Conservation (phyloP, 305 asterid species). For the Rubia balearica region DNA sequence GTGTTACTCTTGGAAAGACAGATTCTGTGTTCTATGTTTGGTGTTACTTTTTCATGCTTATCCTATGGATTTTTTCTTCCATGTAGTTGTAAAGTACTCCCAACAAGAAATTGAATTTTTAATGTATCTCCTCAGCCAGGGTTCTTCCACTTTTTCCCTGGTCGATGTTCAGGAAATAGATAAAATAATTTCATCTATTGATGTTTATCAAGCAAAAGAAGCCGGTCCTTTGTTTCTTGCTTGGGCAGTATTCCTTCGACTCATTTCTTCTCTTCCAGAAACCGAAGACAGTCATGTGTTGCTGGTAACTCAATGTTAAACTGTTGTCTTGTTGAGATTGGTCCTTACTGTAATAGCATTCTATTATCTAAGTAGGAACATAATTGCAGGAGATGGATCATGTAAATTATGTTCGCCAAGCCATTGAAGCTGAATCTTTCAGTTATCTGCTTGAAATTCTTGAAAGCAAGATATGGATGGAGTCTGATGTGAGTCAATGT, state of each 20-base stretch:
- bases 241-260: slow-evolving; percentile 95
- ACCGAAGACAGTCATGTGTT: slow-evolving; percentile 52
- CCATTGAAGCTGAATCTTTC: slow-evolving; percentile 75
- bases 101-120: slow-evolving; percentile 21
- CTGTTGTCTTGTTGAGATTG: slow-evolving; percentile 16
- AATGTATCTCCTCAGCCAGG: slow-evolving; percentile 60
- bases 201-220: slow-evolving; percentile 62
- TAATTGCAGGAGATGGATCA: slow-evolving; percentile 78
- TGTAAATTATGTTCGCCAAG: slow-evolving; percentile 79
- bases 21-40: neutral
- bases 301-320: slow-evolving; percentile 42
- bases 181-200: slow-evolving; percentile 42
- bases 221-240: slow-evolving; percentile 83
- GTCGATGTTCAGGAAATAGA: slow-evolving; percentile 76
- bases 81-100: neutral
- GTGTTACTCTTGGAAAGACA: slow-evolving; percentile 1
- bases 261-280: slow-evolving; percentile 75
- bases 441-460: slow-evolving; percentile 71
- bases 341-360: slow-evolving; percentile 11
- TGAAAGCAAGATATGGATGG: slow-evolving; percentile 58
- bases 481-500: slow-evolving; percentile 64
- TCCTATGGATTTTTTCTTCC: neutral
- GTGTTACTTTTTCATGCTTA: slow-evolving; percentile 8
- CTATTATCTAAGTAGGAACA: slow-evolving; percentile 17
- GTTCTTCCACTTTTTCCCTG: slow-evolving; percentile 59